phyloP scores from a whole-genome alignment of 1,139 yeast genomes.

The Magnusiomyces ingens region DNA sequence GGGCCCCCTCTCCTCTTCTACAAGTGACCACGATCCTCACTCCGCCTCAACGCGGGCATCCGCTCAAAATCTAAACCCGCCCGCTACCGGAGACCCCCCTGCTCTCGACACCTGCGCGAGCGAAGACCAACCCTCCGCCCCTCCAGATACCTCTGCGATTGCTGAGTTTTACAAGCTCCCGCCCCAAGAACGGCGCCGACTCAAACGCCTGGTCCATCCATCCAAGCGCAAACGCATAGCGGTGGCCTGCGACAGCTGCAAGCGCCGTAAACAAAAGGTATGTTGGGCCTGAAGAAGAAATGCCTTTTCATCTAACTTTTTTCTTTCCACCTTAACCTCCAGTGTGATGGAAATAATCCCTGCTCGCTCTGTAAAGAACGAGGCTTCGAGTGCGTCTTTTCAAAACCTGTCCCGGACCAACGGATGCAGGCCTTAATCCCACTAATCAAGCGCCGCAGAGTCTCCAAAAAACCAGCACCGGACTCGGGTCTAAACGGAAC shows the following conservation, averaged over 20 bases:
- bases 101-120: no score
- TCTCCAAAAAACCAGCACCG: background rate
- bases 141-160: background rate
- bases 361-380: slow-evolving; percentile 22
- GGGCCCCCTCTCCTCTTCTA: no score
- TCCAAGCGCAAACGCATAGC: slow-evolving; percentile 31
- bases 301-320: background rate
- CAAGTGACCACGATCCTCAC: no score
- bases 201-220: slow-evolving; percentile 26
- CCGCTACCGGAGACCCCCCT: background rate
- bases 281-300: background rate
- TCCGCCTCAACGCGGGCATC: background rate
- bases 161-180: slow-evolving; percentile 7
- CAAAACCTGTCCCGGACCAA: slow-evolving; percentile 14
- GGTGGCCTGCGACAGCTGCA: slow-evolving; percentile 40
- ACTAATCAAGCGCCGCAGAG: slow-evolving; percentile 11
- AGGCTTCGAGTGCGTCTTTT: slow-evolving; percentile 18
- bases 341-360: slow-evolving; percentile 24
- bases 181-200: slow-evolving; percentile 16
- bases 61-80: background rate
- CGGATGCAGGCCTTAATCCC: slow-evolving; percentile 15
- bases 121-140: background rate
- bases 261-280: slow-evolving; percentile 36
- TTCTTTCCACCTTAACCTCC: background rate
- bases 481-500: background rate